These are phyloP conservation scores for Paracamarosporium sp. DNA, from an alignment of 2,329 filamentous ascomycete species.

Conservation along the genomic window DNA sequence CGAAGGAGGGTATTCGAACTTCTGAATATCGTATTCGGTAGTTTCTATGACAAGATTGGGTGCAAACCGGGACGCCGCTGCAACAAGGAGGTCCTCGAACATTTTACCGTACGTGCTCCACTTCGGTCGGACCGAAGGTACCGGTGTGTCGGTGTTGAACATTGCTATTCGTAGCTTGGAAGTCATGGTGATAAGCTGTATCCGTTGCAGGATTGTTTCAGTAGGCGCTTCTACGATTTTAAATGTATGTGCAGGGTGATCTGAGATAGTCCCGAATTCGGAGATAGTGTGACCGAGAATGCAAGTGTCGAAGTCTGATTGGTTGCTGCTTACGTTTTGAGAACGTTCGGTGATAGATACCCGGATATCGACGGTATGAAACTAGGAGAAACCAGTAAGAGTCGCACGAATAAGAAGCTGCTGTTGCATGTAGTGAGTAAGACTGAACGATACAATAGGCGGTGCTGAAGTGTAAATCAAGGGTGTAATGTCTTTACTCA, in stretches of 20 bases:
- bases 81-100: constrained; percentile 32
- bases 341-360: neutral
- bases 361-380: neutral
- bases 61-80: constrained; percentile 20
- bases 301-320: neutral
- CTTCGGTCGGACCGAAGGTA: constrained; percentile 25
- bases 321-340: neutral
- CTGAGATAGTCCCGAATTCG: neutral
- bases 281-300: neutral
- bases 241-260: neutral
- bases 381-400: too few relatives aligned
- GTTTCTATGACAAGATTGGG: constrained; percentile 28
- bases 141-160: constrained; percentile 40
- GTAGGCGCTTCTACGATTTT: neutral
- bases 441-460: too few relatives aligned
- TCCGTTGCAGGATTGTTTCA: neutral
- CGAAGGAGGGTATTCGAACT: constrained; percentile 42
- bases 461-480: too few relatives aligned
- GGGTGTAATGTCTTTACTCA: too few relatives aligned
- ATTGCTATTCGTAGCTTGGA: constrained; percentile 28
- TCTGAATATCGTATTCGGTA: constrained; percentile 45
- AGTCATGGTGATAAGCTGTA: constrained; percentile 7
- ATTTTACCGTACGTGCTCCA: constrained; percentile 37
- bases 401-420: too few relatives aligned
- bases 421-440: too few relatives aligned